Conservation (phyloP, 1,139 yeast genomes). For the Candida glucosophila region DNA sequence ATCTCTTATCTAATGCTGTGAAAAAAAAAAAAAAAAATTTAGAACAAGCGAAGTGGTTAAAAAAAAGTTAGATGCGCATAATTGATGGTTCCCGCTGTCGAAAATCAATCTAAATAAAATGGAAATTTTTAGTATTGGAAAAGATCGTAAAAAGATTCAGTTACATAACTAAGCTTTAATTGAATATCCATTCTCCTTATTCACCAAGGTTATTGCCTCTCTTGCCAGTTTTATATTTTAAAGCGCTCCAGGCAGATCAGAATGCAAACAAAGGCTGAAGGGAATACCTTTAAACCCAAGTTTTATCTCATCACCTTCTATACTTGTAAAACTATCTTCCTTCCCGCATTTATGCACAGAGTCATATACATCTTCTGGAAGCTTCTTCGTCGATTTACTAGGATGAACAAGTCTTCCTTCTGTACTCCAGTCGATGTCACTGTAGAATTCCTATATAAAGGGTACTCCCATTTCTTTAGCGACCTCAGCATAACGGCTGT, state of each 20-base stretch:
- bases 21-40: too few species aligned
- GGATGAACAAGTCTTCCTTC: slow-evolving; percentile 12
- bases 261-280: slow-evolving; percentile 24
- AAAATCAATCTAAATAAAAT: too few species aligned
- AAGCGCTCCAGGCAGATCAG: slow-evolving; percentile 29
- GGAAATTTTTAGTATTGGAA: too few species aligned
- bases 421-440: slow-evolving; percentile 22
- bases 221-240: slow-evolving; percentile 19
- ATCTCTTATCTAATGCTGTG: too few species aligned
- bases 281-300: slow-evolving; percentile 19
- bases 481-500: slow-evolving; percentile 11
- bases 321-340: slow-evolving; percentile 11
- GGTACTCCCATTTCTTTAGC: slow-evolving; percentile 10
- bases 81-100: too few species aligned
- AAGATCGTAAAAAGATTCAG: too few species aligned
- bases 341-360: slow-evolving; percentile 16
- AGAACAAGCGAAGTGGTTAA: too few species aligned
- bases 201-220: slow-evolving; percentile 19
- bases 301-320: slow-evolving; percentile 3
- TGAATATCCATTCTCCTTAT: slow-evolving; percentile 6
- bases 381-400: slow-evolving; percentile 12
- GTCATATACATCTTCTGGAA: slow-evolving; percentile 20
- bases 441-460: slow-evolving; percentile 26
- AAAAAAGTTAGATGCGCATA: too few species aligned
- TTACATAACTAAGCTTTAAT: not conserved